A percentile compares a stretch with the other conserved stretches of the same genome.
phyloP scores from a whole-genome alignment of 805 yeast species.

The Starmerella cellae region DNA sequence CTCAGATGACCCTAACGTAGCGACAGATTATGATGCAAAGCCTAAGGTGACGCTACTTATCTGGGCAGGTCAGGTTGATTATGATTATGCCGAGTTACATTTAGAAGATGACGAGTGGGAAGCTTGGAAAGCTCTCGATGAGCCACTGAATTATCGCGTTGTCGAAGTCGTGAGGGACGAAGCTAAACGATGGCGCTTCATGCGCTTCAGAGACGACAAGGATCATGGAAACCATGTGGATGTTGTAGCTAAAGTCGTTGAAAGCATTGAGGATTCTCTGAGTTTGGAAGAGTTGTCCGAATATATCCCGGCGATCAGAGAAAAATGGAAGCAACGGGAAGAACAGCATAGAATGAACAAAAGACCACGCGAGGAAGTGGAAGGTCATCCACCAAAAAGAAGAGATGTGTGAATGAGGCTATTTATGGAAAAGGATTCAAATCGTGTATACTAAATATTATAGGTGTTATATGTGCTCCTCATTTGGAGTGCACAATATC shows the following conservation, averaged over 20 bases:
- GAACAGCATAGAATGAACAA: not conserved
- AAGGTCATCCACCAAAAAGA: no score
- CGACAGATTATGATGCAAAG: constrained; percentile 48
- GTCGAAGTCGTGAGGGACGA: constrained; percentile 68
- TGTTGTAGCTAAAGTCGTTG: constrained; percentile 69
- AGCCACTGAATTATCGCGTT: constrained; percentile 80
- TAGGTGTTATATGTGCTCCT: no score
- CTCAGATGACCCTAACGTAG: constrained; percentile 39
- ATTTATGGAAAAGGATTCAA: not conserved
- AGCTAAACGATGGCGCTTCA: constrained; percentile 62
- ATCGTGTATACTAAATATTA: not conserved
- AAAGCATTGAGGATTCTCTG: constrained; percentile 78
- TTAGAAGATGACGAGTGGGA: constrained; percentile 71
- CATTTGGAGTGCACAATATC: no score
- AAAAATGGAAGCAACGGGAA: constrained; percentile 12
- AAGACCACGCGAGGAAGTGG: not conserved
- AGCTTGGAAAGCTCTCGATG: constrained; percentile 47
- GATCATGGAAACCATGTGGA: constrained; percentile 70
- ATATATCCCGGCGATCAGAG: constrained; percentile 12
- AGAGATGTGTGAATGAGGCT: no score
- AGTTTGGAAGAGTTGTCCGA: constrained; percentile 51
- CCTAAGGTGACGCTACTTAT: constrained; percentile 57
- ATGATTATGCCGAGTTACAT: constrained; percentile 50
- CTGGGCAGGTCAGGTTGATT: constrained; percentile 47
- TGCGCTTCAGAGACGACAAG: constrained; percentile 90